Conservation (phyloP, 305 asterid species). For the Euphrasia arctica region DNA sequence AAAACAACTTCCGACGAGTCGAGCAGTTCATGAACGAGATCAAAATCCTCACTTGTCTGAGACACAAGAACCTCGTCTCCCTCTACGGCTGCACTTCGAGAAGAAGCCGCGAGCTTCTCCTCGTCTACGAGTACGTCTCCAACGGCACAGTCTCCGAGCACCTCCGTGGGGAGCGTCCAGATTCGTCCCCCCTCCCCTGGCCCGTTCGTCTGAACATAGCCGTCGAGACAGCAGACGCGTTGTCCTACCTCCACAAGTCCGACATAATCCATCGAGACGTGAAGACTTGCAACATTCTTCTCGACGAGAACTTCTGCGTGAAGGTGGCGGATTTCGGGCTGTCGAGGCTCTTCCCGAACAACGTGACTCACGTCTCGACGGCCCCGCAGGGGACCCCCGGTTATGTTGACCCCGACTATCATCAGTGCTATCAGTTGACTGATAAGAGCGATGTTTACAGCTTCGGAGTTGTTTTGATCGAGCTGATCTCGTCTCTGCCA, state of each 20-base stretch:
- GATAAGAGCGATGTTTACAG: slow-evolving; percentile 77
- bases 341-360: slow-evolving; percentile 59
- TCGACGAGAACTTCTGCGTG: slow-evolving; percentile 50
- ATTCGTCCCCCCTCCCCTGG: slow-evolving; percentile 46
- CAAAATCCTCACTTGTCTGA: slow-evolving; percentile 58
- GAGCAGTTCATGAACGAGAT: slow-evolving; percentile 78
- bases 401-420: slow-evolving; percentile 79
- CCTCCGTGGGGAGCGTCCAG: slow-evolving; percentile 50
- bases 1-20: slow-evolving; percentile 61
- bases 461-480: slow-evolving; percentile 73
- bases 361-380: slow-evolving; percentile 73
- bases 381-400: slow-evolving; percentile 93
- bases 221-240: slow-evolving; percentile 64
- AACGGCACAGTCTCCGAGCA: slow-evolving; percentile 84
- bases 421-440: slow-evolving; percentile 65
- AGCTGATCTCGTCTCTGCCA: slow-evolving; percentile 73
- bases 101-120: slow-evolving; percentile 63
- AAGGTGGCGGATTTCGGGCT: slow-evolving; percentile 88
- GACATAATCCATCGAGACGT: slow-evolving; percentile 81
- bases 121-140: slow-evolving; percentile 66
- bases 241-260: slow-evolving; percentile 71
- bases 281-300: slow-evolving; percentile 67
- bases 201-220: slow-evolving; percentile 62
- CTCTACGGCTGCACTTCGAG: slow-evolving; percentile 85
- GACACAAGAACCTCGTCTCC: slow-evolving; percentile 69